These are phyloP conservation scores for Batkoa obscura DNA, from an alignment of 371 early-diverging fungal genomes.

Conservation along the genomic window DNA sequence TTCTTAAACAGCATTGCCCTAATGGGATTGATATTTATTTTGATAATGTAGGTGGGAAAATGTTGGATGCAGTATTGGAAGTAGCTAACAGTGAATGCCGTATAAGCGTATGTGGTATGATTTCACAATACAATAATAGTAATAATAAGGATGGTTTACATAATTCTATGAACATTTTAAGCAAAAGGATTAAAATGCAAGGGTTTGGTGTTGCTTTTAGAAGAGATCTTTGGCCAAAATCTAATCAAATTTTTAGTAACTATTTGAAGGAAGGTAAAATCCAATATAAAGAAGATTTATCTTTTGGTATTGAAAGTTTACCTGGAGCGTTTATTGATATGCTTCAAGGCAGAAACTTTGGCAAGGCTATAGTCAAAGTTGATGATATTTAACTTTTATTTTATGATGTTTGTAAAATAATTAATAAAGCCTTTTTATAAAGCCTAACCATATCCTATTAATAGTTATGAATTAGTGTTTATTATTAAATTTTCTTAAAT, in stretches of 20 bases:
- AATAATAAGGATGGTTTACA: slow-evolving; percentile 19
- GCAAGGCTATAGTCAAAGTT: slow-evolving; percentile 19
- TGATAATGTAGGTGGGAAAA: slow-evolving; percentile 48
- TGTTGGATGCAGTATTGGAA: slow-evolving; percentile 27
- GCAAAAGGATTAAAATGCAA: slow-evolving; percentile 25
- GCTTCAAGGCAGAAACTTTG: slow-evolving; percentile 44
- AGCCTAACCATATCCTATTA: too few species aligned
- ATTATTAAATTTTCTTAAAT: too few species aligned
- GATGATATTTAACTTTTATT: background rate
- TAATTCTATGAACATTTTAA: slow-evolving; percentile 22
- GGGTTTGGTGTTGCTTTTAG: slow-evolving; percentile 27
- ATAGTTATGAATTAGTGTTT: too few species aligned
- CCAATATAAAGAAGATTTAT: slow-evolving; percentile 23
- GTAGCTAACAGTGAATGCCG: slow-evolving; percentile 19
- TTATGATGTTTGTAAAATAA: too few species aligned
- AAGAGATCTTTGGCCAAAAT: too few species aligned
- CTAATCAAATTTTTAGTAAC: slow-evolving; percentile 17
- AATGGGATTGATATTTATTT: slow-evolving; percentile 49
- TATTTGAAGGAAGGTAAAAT: slow-evolving; percentile 21
- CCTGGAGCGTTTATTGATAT: slow-evolving; percentile 36
- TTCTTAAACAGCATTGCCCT: slow-evolving; percentile 22
- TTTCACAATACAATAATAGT: slow-evolving; percentile 37
- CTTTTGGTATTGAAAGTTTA: slow-evolving; percentile 33
- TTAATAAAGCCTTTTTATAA: too few species aligned
- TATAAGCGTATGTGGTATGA: slow-evolving; percentile 32